Base-by-base conservation (phyloP, 192 early-diverging fungal species). In the Pecoramyces ruminantium region DNA sequence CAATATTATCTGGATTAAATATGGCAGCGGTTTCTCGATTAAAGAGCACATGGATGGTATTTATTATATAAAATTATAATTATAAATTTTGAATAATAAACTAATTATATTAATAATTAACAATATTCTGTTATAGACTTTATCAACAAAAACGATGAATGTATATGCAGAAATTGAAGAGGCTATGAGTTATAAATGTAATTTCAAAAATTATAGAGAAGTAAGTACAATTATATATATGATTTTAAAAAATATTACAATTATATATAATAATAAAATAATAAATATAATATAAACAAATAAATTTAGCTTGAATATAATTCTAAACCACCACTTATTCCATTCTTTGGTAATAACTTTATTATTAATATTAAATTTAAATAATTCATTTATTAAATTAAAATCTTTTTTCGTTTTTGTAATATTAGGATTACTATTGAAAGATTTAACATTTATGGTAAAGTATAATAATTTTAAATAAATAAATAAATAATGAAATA, bases 1-100 rank as follows among this genome's bases (percentile, higher is more conserved):
- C 86, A 15, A 86, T 86, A 79, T 80, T 84, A 14, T 86, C 86
- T 5, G 86, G 86, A 5, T 78, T 86, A 80, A 86, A 85, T 82
- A 86, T 83, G 14, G 78, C 84, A 2, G 84, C 86, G 0, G 86
- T 86, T n/a, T 38, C 39, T 21, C 79, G 86, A n/a, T 51, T 86
- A 77, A 86, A 86, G 78, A 80, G 81, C 78, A 84, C 84, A 13
- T 86, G 83, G 78, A 79, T 82, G 18, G 79, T 79, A 34, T 11
- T n/a, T 29, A 6, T 11, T n/a, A n/a, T n/a, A n/a, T n/a, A n/a
- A n/a, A n/a, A n/a, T n/a, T n/a, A n/a, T n/a, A n/a, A n/a, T n/a
- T n/a, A n/a, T n/a, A n/a, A n/a, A n/a, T n/a, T n/a, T n/a, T n/a
- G n/a, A n/a, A n/a, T n/a, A 8, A 40, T n/a, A 6, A 25, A 5